Evolutionary conservation across 2,329 filamentous ascomycete species (phyloP), one percentile per base, ranked within the genome.

Genomic region (Atkinsonella texensis): DNA sequence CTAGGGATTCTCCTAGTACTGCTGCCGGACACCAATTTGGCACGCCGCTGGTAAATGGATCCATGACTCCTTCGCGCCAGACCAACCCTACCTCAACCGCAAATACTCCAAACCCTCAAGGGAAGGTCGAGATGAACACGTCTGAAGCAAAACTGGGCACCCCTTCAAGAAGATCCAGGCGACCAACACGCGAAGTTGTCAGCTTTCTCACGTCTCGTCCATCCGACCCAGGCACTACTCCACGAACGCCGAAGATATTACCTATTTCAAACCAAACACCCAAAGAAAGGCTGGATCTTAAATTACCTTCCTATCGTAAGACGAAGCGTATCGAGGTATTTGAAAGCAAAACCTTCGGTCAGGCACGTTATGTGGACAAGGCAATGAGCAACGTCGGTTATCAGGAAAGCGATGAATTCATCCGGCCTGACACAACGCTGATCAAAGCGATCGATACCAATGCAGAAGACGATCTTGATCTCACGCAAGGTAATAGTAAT

Each of bases 311-410:
- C 1, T 89, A 85, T 63, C 80, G 85, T 52, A 81, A 80, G 61
- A 85, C 85, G n/a, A 83, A 89, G 59, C 83, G 87, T n/a, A 86
- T 91, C 58, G 74, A 82, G 52, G 72, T 84, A 28, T 89, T 88
- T 56, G 91, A 96, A 66, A 86, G 89, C 64, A 89, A 93, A 66
- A 85, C 83, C 1, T 82, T 86, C 56, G 88, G 89, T 42, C 86
- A 91, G 63, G 83, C 87, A 54, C 87, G 91, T 61, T 97, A 95
- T 67, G 90, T 97, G 46, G 91, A 96, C 68, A 89, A 93, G 63
- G 86, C 88, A 1, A 95, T 97, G 90, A 90, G 90, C 59, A 91
- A 89, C 61, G 87, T 95, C 46, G 91, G 91, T 49, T 97, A 95
- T 63, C 91, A 96, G 68, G 89, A 96, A 70, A 95, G 86, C 60